Conservation (phyloP, 306 rosid genomes). For the Mimosa pudica region DNA sequence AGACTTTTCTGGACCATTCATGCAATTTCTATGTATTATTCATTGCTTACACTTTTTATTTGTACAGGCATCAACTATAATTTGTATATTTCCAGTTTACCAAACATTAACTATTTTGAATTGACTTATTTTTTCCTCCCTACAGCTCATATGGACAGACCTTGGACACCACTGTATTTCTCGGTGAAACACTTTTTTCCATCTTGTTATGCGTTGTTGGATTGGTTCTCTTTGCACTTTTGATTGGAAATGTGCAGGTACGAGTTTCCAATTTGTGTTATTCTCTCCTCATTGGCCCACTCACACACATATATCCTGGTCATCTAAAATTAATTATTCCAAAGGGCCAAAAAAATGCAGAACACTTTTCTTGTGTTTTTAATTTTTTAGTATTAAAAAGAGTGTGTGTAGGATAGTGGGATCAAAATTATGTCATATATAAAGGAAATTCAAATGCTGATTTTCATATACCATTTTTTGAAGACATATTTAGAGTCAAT, state of each 20-base stretch:
- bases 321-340: too few species aligned
- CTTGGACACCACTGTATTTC: conserved; percentile 70
- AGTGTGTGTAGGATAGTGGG: not conserved
- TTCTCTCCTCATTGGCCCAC: too few species aligned
- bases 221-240: conserved; percentile 62
- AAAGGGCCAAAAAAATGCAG: not conserved
- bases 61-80: not conserved
- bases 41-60: not conserved
- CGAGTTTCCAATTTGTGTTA: not conserved
- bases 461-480: conserved; percentile 32
- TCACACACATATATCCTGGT: too few species aligned
- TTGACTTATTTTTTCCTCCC: not conserved
- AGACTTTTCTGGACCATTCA: not conserved
- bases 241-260: conserved; percentile 97
- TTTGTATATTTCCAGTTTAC: not conserved
- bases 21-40: not conserved
- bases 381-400: not conserved
- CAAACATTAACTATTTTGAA: not conserved
- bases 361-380: not conserved
- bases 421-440: not conserved
- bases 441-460: conserved; percentile 16
- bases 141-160: conserved; percentile 77
- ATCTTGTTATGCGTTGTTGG: conserved; percentile 66
- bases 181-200: conserved; percentile 75
- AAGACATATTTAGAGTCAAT: conserved; percentile 82